These are phyloP conservation scores for Vanilla planifolia DNA, from an alignment of 106 monocot genomes.

Conservation along the genomic window DNA sequence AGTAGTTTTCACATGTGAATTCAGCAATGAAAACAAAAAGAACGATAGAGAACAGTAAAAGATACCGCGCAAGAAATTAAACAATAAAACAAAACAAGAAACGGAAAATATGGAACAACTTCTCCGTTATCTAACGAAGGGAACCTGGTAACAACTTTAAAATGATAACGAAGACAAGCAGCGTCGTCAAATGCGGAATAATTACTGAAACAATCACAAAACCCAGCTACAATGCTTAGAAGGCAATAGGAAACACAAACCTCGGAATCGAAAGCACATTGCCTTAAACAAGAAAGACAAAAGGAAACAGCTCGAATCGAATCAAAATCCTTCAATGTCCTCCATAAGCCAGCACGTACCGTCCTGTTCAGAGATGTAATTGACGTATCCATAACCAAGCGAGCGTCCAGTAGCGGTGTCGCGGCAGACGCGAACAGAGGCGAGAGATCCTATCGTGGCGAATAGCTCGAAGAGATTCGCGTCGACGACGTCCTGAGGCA, in stretches of 20 bases:
- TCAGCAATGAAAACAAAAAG: neutral
- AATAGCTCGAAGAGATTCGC: slow-evolving; percentile 41
- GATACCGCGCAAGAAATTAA: too few species aligned
- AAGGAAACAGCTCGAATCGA: neutral
- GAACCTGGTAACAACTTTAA: too few species aligned
- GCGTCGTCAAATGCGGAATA: neutral
- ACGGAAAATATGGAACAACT: neutral
- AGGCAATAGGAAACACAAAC: too few species aligned
- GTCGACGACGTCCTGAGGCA: slow-evolving; percentile 43
- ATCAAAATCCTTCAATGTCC: neutral
- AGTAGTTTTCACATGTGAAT: neutral
- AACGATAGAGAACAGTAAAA: neutral
- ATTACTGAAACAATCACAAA: too few species aligned
- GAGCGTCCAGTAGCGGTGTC: slow-evolving; percentile 36
- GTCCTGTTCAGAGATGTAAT: slow-evolving; percentile 36
- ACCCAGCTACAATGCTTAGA: too few species aligned
- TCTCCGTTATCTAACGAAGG: neutral
- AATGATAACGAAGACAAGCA: too few species aligned
- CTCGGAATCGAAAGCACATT: too few species aligned
- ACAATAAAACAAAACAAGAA: neutral
- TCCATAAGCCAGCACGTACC: too few species aligned
- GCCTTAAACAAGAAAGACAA: neutral
- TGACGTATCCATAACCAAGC: slow-evolving; percentile 72
- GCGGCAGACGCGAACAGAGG: slow-evolving; percentile 58
- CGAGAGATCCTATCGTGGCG: slow-evolving; percentile 14